Base-by-base conservation (phyloP, 2,329 filamentous ascomycete genomes). In the Talaromyces verruculosus region DNA sequence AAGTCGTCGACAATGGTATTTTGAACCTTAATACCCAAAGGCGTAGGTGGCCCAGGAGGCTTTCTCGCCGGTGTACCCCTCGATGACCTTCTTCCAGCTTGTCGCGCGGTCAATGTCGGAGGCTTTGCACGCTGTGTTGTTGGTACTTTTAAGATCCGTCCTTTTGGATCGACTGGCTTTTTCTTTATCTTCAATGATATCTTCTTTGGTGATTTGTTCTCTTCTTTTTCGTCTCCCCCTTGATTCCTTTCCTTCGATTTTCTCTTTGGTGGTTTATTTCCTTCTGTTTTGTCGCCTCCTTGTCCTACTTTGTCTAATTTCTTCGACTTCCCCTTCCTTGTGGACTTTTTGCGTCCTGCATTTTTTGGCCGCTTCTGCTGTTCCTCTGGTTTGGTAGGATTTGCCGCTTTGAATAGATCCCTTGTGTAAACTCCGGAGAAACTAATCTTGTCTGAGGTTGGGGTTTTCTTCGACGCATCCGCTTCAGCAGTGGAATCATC, bases 341-440 rank as follows among this genome's bases (percentile, higher is more conserved):
- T 53, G 15, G 11, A 8, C 10, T 7, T 35, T 55, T 5, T 11
- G 2, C 30, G 51, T 3, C 15, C 30, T 35, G 17, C 30, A 35
- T 19, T 55, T 15, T 35, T 30, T 35, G 10, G 30, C 4, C 10
- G 30, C 19, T 47, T 13, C 51, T 22, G 28, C n/a, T 35, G 30
- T n/a, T 19, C 30, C 13, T 19, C 28, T 13, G 28, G 28, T 37
- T 35, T 35, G n/a, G 30, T 19, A 22, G n/a, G 33, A 37, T 57
- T 57, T 22, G 53, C 22, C 53, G 11, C 33, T 57, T 57, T 57
- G 33, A 57, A 57, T 57, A 57, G 10, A 37, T 57, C 53, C 19
- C 53, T 37, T 39, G 53, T 57, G 13, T 37, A 57, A 11, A 57
- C 33, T 37, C 13, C n/a, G 11, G 33, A 37, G 53, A 57, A 22